Evolutionary conservation across 306 rosid genomes (phyloP), one percentile per base, ranked within the genome.

Genomic region (Cicer yamashitae): DNA sequence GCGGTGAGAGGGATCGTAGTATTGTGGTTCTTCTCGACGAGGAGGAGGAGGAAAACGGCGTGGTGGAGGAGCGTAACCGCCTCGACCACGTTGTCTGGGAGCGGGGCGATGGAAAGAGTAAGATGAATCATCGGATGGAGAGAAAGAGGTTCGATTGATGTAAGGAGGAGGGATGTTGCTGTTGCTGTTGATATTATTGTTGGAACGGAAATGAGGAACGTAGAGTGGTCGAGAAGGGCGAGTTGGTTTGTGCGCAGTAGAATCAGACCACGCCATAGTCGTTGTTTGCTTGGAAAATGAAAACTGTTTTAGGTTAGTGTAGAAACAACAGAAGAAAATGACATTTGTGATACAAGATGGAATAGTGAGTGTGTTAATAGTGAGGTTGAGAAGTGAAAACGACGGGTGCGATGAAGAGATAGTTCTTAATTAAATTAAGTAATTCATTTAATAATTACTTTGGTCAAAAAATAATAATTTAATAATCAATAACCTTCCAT

Each of bases 231-330:
- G 86, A 57, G 74, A n/a, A 2, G 74, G 45, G 54, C 84, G 82
- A 69, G 50, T 14, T 6, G 63, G 59, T 8, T 67, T 83, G 41
- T 76, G 80, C 2, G 77, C 14, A 5, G 51, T 60, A 1, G 68
- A 41, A 38, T 82, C 82, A n/a, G 87, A 62, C 86, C 87, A 85
- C 2, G 81, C 66, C 93, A 88, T 79, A 3, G 51, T 14, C 6
- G 7, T 51, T 17, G 6, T 0, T 17, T 10, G 17, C 18, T 0
- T 30, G 6, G 37, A 30, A 30, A 30, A 20, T 53, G 57, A 22
- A 71, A 71, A 41, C 39, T 9, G 75, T 53, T 71, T 71, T 52
- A 17, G 75, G 62, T 52, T 66, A 17, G 71, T 44, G 14, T 17
- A 43, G 40, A 43, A 43, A n/a, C 11, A 43, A 30, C 11, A 10